Percentiles rank a stretch among this genome's conserved stretches.
Conservation (phyloP, 2,329 filamentous ascomycete species). For the Alternaria brassicicola region DNA sequence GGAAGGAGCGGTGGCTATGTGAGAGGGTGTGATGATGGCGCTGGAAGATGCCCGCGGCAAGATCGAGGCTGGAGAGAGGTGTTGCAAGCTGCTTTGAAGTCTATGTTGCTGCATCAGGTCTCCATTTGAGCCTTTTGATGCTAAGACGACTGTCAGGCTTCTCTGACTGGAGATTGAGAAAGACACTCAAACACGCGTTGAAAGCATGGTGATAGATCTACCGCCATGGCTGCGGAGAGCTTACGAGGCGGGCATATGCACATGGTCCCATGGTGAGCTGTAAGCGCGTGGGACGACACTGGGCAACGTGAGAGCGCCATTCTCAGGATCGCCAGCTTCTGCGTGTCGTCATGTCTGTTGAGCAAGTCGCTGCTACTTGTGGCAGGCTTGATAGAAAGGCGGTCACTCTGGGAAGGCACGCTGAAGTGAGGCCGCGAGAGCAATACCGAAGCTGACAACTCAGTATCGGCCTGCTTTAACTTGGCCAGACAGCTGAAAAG, state of each 20-base stretch:
- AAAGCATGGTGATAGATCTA: not conserved
- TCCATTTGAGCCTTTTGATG: not conserved
- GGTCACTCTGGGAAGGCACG: slow-evolving; percentile 3
- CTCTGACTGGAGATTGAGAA: not conserved
- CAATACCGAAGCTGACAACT: not conserved
- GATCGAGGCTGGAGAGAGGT: not conserved
- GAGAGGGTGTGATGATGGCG: not conserved
- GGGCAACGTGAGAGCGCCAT: not conserved
- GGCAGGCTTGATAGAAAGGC: not conserved
- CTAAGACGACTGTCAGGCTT: not conserved
- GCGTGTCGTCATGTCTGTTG: not conserved
- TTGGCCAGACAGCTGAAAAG: not conserved
- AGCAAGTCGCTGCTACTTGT: not conserved
- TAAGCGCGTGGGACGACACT: not conserved
- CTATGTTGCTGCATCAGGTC: not conserved
- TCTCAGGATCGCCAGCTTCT: not conserved
- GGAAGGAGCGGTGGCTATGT: not conserved
- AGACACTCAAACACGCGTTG: not conserved
- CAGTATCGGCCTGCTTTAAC: not conserved
- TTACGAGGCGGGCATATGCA: slow-evolving; percentile 1
- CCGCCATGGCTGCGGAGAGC: not conserved
- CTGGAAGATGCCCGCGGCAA: not conserved
- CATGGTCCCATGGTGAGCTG: not conserved
- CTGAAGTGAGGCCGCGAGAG: not conserved
- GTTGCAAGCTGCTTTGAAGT: not conserved